phyloP scores from a whole-genome alignment of 768 basidiomycete genomes.

The Mycena vitilis region DNA sequence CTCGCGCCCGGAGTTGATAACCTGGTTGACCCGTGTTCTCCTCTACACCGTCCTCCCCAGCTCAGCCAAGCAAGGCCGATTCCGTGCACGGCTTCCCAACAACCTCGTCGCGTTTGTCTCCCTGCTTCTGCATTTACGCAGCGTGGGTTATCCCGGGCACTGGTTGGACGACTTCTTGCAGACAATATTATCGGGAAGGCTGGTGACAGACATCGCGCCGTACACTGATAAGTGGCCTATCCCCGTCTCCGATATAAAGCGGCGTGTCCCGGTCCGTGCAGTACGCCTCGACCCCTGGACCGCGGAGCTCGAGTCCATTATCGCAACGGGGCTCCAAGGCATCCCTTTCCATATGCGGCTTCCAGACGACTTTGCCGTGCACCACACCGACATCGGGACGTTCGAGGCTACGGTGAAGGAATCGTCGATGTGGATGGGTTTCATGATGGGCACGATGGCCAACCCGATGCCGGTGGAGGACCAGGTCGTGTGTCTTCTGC shows the following conservation, averaged over 20 bases:
- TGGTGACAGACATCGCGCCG: conserved; percentile 23
- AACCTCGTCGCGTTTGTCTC: conserved; percentile 25
- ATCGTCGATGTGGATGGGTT: conserved; percentile 6
- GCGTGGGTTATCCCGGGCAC: conserved; percentile 22
- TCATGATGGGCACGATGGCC: conserved; percentile 5
- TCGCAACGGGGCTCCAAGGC: conserved; percentile 1
- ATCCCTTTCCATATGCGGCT: conserved; percentile 12
- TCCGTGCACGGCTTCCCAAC: conserved; percentile 28
- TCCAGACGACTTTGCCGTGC: conserved; percentile 2
- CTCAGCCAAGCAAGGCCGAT: neutral
- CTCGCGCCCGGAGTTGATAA: conserved; percentile 17
- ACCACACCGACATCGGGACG: conserved; percentile 19
- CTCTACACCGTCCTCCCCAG: conserved; percentile 22
- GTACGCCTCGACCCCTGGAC: conserved; percentile 25
- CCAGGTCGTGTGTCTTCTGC: conserved; percentile 15
- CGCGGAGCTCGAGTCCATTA: conserved; percentile 17
- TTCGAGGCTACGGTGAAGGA: conserved; percentile 21
- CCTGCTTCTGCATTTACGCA: conserved; percentile 19
- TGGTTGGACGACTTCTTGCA: conserved; percentile 24
- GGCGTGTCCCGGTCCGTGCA: conserved; percentile 15
- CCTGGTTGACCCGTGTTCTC: conserved; percentile 20
- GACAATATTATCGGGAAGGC: conserved; percentile 2
- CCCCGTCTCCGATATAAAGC: conserved; percentile 11
- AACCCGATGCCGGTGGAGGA: conserved; percentile 14
- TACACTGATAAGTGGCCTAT: conserved; percentile 24